Evolutionary conservation across 1,284 basidiomycete species (phyloP).

Genomic region (Rhodotorula sp.): DNA sequence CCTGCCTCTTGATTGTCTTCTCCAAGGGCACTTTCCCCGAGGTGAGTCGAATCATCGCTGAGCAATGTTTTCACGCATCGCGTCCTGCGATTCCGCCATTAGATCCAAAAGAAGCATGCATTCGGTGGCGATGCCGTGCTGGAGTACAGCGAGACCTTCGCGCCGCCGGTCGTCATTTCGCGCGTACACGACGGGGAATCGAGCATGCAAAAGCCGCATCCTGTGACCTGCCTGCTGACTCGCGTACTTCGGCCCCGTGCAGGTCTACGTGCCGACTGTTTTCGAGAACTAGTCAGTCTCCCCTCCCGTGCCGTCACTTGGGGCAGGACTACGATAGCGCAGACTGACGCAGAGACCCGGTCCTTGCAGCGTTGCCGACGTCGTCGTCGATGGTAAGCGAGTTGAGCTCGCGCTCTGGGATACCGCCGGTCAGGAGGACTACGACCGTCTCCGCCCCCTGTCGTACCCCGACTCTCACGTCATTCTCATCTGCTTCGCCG

Average conservation of each 20-base stretch:
- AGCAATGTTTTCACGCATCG: background rate
- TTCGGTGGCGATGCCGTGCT: too few relatives aligned
- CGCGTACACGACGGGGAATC: too few relatives aligned
- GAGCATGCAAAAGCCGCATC: background rate
- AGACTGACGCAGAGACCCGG: background rate
- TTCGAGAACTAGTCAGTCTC: slow-evolving; percentile 70
- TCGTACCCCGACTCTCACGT: slow-evolving; percentile 96
- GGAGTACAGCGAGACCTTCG: too few relatives aligned
- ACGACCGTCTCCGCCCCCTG: slow-evolving; percentile 87
- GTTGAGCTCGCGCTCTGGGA: slow-evolving; percentile 97
- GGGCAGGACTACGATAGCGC: background rate
- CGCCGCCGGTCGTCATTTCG: too few relatives aligned
- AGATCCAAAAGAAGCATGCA: too few relatives aligned
- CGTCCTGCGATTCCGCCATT: background rate
- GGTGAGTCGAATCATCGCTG: slow-evolving; percentile 62
- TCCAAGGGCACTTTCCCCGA: slow-evolving; percentile 97
- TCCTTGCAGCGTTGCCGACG: slow-evolving; percentile 65
- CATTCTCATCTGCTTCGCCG: slow-evolving; percentile 93
- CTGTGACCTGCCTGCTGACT: background rate
- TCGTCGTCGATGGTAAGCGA: slow-evolving; percentile 80
- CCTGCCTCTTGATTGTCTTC: slow-evolving; percentile 85
- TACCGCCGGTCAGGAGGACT: slow-evolving; percentile 97
- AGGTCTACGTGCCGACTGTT: slow-evolving; percentile 96
- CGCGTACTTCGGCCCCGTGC: slow-evolving; percentile 20
- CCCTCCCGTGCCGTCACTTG: background rate